Evolutionary conservation across 208 protist species (phyloP), one percentile per base, ranked within the genome.

Genomic region (Porcisia hertigi): DNA sequence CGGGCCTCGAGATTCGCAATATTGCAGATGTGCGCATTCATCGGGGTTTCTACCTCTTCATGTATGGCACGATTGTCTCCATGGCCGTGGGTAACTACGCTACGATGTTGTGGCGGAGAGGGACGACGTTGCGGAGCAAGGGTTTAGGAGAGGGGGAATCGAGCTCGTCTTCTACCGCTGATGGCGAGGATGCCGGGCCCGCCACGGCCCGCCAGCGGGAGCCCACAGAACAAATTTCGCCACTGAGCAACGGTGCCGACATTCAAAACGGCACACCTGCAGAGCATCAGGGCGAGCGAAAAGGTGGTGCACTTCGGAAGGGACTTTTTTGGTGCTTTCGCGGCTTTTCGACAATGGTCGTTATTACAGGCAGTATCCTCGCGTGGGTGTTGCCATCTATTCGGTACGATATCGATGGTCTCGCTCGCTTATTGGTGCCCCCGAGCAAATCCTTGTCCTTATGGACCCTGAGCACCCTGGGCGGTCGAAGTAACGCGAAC

Each of bases 41-140:
- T 34, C 53, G 62, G 12, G 71, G 82, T 12, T 94, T 96, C 25
- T 94, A 85, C 75, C 20, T 90, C 9, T 97, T 96, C 62, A 20
- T 94, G 49, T 54, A 59, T 43, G 86, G 88, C 39, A 94, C 91
- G 5, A 6, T 92, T 5, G 59, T 45, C 30, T 92, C 88, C 55
- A 86, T 96, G 39, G 72, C 75, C 2, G 16, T 92, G 23, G 92
- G 92, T 47, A 94, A 93, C 80, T 94, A 91, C 69, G 84, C 88
- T 6, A 90, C 83, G 25, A 78, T 34, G 34, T 23, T 87, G 2
- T 95, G 87, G 85, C 81, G 88, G 2, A 80, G 79, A 60, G 81
- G 80, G 60, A 92, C 88, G 34, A 80, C 79, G 18, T 12, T 78
- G 30, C 71, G 73, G 64, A 30, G 49, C 7, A 53, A 65, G 9